These are phyloP conservation scores for Ascochyta lentis DNA, from an alignment of 2,329 filamentous ascomycete species.

Conservation along the genomic window DNA sequence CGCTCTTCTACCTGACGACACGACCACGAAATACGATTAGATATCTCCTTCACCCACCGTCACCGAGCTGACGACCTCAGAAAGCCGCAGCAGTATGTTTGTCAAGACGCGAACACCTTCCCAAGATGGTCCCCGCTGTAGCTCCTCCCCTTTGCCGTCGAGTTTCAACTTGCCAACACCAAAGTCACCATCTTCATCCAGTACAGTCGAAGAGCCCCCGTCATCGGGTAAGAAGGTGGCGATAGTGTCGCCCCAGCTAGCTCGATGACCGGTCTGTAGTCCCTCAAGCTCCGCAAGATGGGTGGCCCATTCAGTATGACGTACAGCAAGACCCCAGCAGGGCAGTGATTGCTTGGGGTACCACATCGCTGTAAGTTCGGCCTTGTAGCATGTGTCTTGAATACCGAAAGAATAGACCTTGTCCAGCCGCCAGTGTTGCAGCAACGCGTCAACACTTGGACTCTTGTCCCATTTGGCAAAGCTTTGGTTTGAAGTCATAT, in stretches of 20 bases:
- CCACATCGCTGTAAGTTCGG: constrained; percentile 39
- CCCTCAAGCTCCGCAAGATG: constrained; percentile 37
- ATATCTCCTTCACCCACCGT: neutral
- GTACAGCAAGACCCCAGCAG: constrained; percentile 42
- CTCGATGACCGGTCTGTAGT: constrained; percentile 30
- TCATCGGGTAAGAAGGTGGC: constrained; percentile 39
- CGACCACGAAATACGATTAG: neutral
- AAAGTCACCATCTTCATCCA: constrained; percentile 16
- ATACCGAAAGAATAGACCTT: constrained; percentile 43
- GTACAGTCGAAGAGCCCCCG: constrained; percentile 21
- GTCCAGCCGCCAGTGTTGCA: constrained; percentile 29
- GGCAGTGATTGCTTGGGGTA: constrained; percentile 26
- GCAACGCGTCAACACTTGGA: constrained; percentile 20
- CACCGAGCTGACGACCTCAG: constrained; percentile 30
- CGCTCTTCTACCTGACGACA: neutral
- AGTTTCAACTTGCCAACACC: constrained; percentile 13
- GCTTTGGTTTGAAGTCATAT: constrained; percentile 16
- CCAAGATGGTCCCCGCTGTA: constrained; percentile 6
- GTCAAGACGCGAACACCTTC: constrained; percentile 33
- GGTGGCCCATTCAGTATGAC: constrained; percentile 39
- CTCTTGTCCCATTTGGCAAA: constrained; percentile 32
- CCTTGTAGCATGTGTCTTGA: constrained; percentile 35
- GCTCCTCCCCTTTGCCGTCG: neutral
- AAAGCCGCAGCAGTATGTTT: constrained; percentile 37
- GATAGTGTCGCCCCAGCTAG: constrained; percentile 31